phyloP scores from a whole-genome alignment of 495 filamentous ascomycete genomes.

The Choiromyces venosus region DNA sequence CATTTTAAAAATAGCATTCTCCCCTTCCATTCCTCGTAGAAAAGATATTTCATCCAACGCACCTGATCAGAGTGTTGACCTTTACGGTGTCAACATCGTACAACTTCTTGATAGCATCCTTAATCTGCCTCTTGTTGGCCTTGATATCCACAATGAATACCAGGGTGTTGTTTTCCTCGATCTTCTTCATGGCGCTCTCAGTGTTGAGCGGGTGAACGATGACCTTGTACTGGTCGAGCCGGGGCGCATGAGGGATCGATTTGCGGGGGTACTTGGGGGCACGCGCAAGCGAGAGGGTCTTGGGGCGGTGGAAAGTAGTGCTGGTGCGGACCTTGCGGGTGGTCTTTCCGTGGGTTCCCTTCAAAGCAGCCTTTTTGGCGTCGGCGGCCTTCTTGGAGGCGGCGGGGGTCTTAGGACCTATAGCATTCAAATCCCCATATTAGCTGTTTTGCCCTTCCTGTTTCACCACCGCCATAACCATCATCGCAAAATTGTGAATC shows the following conservation, averaged over 20 bases:
- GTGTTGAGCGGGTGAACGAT: constrained; percentile 88
- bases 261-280: constrained; percentile 94
- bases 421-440: neutral
- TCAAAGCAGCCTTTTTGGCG: constrained; percentile 88
- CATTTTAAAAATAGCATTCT: neutral
- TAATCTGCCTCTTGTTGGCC: constrained; percentile 99
- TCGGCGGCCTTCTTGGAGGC: constrained; percentile 66
- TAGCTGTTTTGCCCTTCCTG: neutral
- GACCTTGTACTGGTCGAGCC: constrained; percentile 88
- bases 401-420: constrained; percentile 59
- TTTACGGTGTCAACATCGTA: constrained; percentile 97
- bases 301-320: constrained; percentile 95
- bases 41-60: constrained; percentile 37
- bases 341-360: constrained; percentile 76
- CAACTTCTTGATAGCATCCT: constrained; percentile 95
- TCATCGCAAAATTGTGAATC: neutral
- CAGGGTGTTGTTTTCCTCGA: constrained; percentile 99
- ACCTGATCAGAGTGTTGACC: constrained; percentile 99
- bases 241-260: constrained; percentile 80
- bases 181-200: constrained; percentile 99
- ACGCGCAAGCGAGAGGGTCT: constrained; percentile 86
- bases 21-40: neutral
- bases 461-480: neutral
- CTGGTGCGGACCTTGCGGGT: constrained; percentile 82
- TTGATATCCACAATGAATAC: constrained; percentile 98